Conservation (phyloP, 2,329 filamentous ascomycete species). For the Pezicula rhizophila region DNA sequence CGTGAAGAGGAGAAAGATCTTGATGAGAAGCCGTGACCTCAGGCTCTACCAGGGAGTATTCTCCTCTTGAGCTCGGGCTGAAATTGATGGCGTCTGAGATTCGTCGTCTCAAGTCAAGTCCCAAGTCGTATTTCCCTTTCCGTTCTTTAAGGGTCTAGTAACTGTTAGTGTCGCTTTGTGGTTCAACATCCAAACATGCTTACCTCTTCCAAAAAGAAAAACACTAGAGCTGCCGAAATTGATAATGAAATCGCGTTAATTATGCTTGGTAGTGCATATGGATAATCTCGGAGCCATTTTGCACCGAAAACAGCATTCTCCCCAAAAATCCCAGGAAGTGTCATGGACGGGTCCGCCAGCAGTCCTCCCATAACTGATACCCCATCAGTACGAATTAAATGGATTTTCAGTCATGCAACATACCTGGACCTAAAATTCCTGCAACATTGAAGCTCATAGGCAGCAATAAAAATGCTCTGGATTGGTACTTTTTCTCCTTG, state of each 20-base stretch:
- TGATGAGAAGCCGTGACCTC: not conserved
- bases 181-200: not conserved
- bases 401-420: not conserved
- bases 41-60: conserved; percentile 10
- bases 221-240: conserved; percentile 23
- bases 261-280: conserved; percentile 36
- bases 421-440: conserved; percentile 50
- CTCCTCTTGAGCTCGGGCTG: conserved; percentile 5
- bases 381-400: conserved; percentile 2
- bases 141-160: conserved; percentile 27
- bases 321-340: conserved; percentile 24
- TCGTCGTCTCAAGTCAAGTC: conserved; percentile 9
- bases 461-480: conserved; percentile 34
- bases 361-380: conserved; percentile 30
- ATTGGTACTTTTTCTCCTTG: conserved; percentile 55
- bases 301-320: conserved; percentile 29
- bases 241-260: conserved; percentile 27
- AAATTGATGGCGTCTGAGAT: not conserved
- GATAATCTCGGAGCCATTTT: conserved; percentile 31
- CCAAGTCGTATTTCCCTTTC: conserved; percentile 17
- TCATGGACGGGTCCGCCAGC: conserved; percentile 35
- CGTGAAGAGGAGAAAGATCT: not conserved
- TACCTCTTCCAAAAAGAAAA: conserved; percentile 25
- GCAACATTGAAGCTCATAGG: conserved; percentile 63
- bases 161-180: not conserved